Evolutionary conservation across 305 asterid genomes (phyloP), one percentile per base, ranked within the genome.

Genomic region (Plantago rigida): DNA sequence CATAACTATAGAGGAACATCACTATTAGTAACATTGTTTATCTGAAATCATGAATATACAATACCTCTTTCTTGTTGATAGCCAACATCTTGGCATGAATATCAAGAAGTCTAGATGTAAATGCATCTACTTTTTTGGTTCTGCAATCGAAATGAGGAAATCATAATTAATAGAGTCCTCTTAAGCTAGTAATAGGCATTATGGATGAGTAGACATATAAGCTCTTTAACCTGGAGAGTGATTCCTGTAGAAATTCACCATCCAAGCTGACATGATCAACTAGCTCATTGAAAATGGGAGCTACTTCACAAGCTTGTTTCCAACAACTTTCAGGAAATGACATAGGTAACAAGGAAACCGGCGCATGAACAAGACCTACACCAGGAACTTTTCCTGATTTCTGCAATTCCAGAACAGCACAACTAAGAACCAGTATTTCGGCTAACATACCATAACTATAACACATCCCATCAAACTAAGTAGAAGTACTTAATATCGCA

Each of bases 231-330:
- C 99, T 82, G 71, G 97, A 83, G 44, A 92, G 95, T 1, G 99
- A 79, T 46, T 92, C 87, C 73, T 92, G 96, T 54, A 92, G 72
- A 79, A 92, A 92, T 55, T 86, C 63, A n/a, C 87, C 82, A 68
- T 86, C 95, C 86, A 81, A 77, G 77, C 96, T 89, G 71, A 86
- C 94, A 1, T 95, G 87, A 71, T 92, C 99, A 9, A 89, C 77
- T 3, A 92, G 94, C 63, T 89, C 97, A 67, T 89, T 92, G 76
- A 92, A 86, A 74, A 92, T 83, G 17, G 99, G 99, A 65, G 97
- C 95, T 51, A 88, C 82, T 81, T 89, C 96, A 75, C 94, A 81
- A 75, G 99, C 96, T 81, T 84, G 91, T 59, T 80, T 82, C 84
- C 80, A 92, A 3, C 75, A 77, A 68, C 67, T 79, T 70, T 89